These are phyloP conservation scores for Hypericum androsaemum DNA, from an alignment of 345 rosid species.

Conservation along the genomic window DNA sequence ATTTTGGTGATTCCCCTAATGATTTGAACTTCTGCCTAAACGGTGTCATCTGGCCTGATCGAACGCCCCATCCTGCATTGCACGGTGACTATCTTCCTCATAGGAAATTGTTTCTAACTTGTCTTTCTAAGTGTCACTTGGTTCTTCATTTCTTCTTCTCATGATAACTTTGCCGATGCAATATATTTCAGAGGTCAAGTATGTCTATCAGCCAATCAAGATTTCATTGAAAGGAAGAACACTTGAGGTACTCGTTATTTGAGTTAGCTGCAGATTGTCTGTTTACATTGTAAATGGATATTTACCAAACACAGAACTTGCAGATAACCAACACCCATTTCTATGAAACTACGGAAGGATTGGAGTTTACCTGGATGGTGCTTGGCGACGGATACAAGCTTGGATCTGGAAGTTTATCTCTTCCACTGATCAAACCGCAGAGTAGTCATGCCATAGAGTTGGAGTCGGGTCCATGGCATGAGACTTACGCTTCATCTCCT, in stretches of 20 bases:
- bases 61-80: slow-evolving; percentile 88
- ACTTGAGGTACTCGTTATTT: slow-evolving; percentile 41
- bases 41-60: slow-evolving; percentile 90
- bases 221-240: slow-evolving; percentile 35
- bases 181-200: slow-evolving; percentile 72
- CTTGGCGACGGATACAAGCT: slow-evolving; percentile 63
- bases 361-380: slow-evolving; percentile 62
- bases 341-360: slow-evolving; percentile 53
- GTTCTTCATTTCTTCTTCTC: slow-evolving; percentile 14
- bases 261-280: slow-evolving; percentile 6
- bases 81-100: slow-evolving; percentile 45
- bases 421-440: slow-evolving; percentile 62
- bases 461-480: slow-evolving; percentile 79
- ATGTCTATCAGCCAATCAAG: slow-evolving; percentile 78
- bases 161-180: slow-evolving; percentile 5
- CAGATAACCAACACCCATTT: slow-evolving; percentile 69
- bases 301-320: slow-evolving; percentile 18
- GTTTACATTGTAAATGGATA: neutral
- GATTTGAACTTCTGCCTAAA: slow-evolving; percentile 91
- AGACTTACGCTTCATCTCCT: slow-evolving; percentile 49
- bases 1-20: slow-evolving; percentile 91
- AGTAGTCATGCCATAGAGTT: slow-evolving; percentile 49
- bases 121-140: neutral
- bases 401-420: slow-evolving; percentile 64
- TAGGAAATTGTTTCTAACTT: neutral